Percentiles rank a stretch among this genome's conserved stretches.
Evolutionary conservation across 176 grass and related monocot species (phyloP).

Genomic region (Themeda triandra): DNA sequence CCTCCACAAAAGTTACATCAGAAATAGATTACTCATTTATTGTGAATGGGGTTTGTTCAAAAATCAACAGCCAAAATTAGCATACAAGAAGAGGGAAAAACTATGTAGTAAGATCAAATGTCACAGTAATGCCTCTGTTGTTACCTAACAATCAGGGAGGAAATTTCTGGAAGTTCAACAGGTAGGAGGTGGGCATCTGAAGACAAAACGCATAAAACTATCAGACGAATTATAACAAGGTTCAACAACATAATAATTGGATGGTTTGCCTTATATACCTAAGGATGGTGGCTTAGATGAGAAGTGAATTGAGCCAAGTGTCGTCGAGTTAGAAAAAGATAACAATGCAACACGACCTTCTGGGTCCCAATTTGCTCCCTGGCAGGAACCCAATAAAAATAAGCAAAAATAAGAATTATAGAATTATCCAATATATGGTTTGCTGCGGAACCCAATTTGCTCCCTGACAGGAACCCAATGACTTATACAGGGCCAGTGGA

Average conservation of each 20-base stretch:
- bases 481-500: neutral
- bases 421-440: neutral
- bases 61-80: slow-evolving; percentile 14
- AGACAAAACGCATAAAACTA: slow-evolving; percentile 16
- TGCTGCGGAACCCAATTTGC: neutral
- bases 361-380: slow-evolving; percentile 92
- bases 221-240: neutral
- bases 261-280: slow-evolving; percentile 44
- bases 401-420: slow-evolving; percentile 16
- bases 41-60: neutral
- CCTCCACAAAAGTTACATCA: neutral
- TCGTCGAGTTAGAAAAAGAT: slow-evolving; percentile 83
- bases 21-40: slow-evolving; percentile 2
- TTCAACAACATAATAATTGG: slow-evolving; percentile 9
- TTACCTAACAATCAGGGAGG: slow-evolving; percentile 83
- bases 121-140: neutral
- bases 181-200: slow-evolving; percentile 85
- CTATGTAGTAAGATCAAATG: slow-evolving; percentile 4
- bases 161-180: slow-evolving; percentile 90
- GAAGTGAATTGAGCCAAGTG: slow-evolving; percentile 87
- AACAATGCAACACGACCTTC: slow-evolving; percentile 75
- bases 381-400: slow-evolving; percentile 24
- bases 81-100: neutral
- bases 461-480: neutral
- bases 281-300: slow-evolving; percentile 83